phyloP scores from a whole-genome alignment of 768 basidiomycete species.

The Rhodotorula paludigena region DNA sequence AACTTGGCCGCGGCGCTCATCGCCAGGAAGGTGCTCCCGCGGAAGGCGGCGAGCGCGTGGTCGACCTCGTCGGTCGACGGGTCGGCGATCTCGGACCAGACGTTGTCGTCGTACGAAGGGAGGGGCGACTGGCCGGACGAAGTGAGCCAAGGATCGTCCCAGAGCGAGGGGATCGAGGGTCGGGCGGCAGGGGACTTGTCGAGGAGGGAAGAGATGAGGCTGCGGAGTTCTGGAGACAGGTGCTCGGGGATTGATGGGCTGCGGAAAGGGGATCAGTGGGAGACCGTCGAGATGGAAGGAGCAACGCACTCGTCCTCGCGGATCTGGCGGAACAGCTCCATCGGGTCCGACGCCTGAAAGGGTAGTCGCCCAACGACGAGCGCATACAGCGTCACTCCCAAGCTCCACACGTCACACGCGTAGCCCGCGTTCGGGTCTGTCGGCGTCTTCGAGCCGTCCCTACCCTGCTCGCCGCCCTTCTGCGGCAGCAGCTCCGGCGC shows the following conservation, averaged over 20 bases:
- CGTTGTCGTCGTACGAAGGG: conserved; percentile 32
- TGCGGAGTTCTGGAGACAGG: conserved; percentile 1
- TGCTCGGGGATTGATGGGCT: conserved; percentile 2
- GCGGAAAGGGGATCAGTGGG: not conserved
- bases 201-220: conserved; percentile 16
- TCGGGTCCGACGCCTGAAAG: conserved; percentile 25
- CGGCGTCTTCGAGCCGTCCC: not conserved
- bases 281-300: not conserved
- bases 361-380: conserved; percentile 40
- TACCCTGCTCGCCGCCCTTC: not conserved
- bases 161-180: conserved; percentile 20
- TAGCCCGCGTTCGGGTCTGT: conserved; percentile 16
- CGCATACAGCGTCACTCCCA: conserved; percentile 39
- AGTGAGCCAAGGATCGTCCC: conserved; percentile 34
- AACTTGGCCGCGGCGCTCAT: conserved; percentile 30
- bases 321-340: conserved; percentile 39
- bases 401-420: conserved; percentile 41
- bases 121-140: not conserved
- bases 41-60: conserved; percentile 19
- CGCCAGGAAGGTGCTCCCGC: conserved; percentile 19
- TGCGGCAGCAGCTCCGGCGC: conserved; percentile 82
- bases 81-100: conserved; percentile 17
- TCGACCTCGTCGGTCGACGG: conserved; percentile 28
- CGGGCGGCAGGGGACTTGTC: conserved; percentile 8
- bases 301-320: conserved; percentile 25